Percentiles rank a stretch among this genome's conserved stretches.
Conservation (phyloP, 495 filamentous ascomycete species). For the Copromyces sp. region DNA sequence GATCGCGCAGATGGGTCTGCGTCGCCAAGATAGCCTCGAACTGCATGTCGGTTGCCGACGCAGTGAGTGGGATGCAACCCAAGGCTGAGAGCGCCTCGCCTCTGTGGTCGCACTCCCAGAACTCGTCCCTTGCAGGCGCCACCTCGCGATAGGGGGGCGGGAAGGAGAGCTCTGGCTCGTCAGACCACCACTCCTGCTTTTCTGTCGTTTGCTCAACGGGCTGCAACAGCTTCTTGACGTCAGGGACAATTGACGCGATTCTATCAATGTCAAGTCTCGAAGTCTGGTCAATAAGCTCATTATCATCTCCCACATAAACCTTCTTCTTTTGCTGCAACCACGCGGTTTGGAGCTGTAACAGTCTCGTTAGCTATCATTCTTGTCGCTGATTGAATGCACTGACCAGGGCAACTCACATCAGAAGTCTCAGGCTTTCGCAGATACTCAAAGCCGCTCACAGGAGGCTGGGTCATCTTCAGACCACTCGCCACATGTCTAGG, state of each 20-base stretch:
- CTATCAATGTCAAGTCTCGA: constrained; percentile 6
- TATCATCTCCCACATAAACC: background rate
- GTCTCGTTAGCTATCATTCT: background rate
- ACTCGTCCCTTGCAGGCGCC: constrained; percentile 8
- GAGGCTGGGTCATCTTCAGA: background rate
- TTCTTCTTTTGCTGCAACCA: constrained; percentile 12
- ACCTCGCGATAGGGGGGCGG: constrained; percentile 3
- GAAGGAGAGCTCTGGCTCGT: background rate
- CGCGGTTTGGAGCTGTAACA: constrained; percentile 12
- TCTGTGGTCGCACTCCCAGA: constrained; percentile 12
- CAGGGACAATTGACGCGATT: constrained; percentile 6
- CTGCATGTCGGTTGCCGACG: constrained; percentile 4
- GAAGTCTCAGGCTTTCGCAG: constrained; percentile 13
- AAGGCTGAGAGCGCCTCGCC: constrained; percentile 5
- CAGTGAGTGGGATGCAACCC: constrained; percentile 15
- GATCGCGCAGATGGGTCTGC: constrained; percentile 12
- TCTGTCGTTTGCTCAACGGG: background rate
- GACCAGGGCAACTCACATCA: constrained; percentile 4
- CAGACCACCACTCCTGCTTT: background rate
- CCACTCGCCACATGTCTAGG: background rate
- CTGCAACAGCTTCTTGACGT: constrained; percentile 2
- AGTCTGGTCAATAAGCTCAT: background rate
- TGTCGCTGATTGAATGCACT: background rate
- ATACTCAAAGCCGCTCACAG: constrained; percentile 16
- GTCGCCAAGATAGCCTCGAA: constrained; percentile 11